A percentile compares a stretch with the other conserved stretches of the same genome.
These are phyloP conservation scores for Apiospora marii DNA, from an alignment of 2,329 filamentous ascomycete genomes.

Conservation along the genomic window DNA sequence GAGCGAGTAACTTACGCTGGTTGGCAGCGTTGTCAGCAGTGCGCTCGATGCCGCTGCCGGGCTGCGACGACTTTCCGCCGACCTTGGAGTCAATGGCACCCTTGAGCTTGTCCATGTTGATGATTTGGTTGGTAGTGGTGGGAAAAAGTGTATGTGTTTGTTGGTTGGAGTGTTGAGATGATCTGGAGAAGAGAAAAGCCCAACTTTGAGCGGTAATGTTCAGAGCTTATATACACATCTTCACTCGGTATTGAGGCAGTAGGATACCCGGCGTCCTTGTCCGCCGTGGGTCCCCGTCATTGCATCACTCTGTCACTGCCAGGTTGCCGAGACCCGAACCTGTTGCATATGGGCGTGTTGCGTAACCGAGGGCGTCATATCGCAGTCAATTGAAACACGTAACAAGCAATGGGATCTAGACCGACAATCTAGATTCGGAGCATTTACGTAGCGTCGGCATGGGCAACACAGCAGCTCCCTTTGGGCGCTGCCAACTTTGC, in stretches of 20 bases:
- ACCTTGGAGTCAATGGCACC: conserved; percentile 27
- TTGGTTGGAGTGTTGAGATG: conserved; percentile 5
- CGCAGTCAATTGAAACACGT: conserved; percentile 17
- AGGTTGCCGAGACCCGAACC: background rate
- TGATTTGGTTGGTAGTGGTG: conserved; percentile 12
- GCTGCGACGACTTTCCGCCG: conserved; percentile 31
- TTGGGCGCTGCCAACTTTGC: conserved; percentile 10
- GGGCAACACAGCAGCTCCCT: background rate
- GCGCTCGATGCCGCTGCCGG: conserved; percentile 32
- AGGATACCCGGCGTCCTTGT: background rate
- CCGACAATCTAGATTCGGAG: conserved; percentile 7
- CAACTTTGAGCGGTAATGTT: background rate
- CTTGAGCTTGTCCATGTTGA: conserved; percentile 23
- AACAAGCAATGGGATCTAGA: background rate
- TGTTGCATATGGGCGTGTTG: background rate
- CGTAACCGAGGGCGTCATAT: conserved; percentile 13
- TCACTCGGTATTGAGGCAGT: background rate
- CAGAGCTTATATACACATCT: background rate
- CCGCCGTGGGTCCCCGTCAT: background rate
- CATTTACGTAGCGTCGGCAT: background rate
- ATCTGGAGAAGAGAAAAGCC: background rate
- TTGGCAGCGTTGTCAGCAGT: conserved; percentile 30
- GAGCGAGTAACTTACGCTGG: conserved; percentile 26
- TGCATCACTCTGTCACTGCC: conserved; percentile 12
- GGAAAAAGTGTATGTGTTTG: background rate